Percentiles rank a stretch among this genome's conserved stretches.
phyloP scores from a whole-genome alignment of 208 protist genomes.

The Phytomonas francai region DNA sequence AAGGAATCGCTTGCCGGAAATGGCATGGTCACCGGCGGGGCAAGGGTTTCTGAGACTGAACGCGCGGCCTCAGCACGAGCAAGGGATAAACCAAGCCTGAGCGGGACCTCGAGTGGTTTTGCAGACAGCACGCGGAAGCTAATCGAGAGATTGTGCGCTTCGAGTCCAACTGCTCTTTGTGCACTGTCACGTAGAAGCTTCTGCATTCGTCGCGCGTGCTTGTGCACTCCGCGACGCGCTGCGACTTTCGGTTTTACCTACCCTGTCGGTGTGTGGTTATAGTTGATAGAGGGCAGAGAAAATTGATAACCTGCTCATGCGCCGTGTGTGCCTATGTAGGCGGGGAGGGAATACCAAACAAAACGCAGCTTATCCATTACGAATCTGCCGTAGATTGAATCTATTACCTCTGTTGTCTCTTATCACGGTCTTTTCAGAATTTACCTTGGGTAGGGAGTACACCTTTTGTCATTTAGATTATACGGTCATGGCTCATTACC shows the following conservation, averaged over 20 bases:
- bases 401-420: background rate
- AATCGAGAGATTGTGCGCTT: background rate
- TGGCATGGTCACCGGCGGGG: background rate
- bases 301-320: background rate
- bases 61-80: background rate
- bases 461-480: background rate
- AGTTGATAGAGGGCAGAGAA: background rate
- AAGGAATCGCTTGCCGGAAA: background rate
- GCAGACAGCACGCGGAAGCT: background rate
- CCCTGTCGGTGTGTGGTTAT: background rate
- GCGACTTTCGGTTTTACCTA: background rate
- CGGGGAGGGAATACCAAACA: background rate
- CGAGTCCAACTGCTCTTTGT: background rate
- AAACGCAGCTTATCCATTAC: background rate
- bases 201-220: background rate
- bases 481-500: background rate
- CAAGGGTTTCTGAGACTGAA: background rate
- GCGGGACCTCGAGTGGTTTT: background rate
- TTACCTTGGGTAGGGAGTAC: background rate
- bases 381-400: background rate
- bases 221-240: background rate
- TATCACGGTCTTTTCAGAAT: background rate
- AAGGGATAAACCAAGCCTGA: background rate
- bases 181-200: background rate
- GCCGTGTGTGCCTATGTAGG: background rate